A percentile compares a stretch with the other conserved stretches of the same genome.
Conservation (phyloP, 805 yeast species). For the Spathaspora gorwiae region DNA sequence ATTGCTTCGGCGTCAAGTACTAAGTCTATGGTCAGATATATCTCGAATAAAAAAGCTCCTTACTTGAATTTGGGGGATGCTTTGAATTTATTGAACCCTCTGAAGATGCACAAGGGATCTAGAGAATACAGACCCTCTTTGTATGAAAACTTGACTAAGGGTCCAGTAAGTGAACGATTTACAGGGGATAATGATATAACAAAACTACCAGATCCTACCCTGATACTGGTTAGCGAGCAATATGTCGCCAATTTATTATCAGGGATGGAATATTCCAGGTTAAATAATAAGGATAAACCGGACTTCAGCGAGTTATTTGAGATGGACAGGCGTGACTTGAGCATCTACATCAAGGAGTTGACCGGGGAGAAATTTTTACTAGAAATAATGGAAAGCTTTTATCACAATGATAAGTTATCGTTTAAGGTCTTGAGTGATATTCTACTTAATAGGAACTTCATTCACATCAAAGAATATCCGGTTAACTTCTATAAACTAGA, state of each 20-base stretch:
- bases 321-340: constrained; percentile 15
- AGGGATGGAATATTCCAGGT: constrained; percentile 16
- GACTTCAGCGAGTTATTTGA: constrained; percentile 10
- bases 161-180: constrained; percentile 28
- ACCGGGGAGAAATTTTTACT: constrained; percentile 15
- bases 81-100: constrained; percentile 22
- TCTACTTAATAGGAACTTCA: constrained; percentile 22
- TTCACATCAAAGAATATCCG: constrained; percentile 15
- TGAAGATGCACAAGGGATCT: not conserved
- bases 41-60: constrained; percentile 7
- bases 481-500: constrained; percentile 12
- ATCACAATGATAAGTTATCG: constrained; percentile 21
- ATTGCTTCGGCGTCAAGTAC: not conserved
- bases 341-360: constrained; percentile 14
- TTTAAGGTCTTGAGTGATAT: constrained; percentile 22
- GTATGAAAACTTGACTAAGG: constrained; percentile 26
- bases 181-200: constrained; percentile 1
- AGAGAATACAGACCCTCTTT: constrained; percentile 30
- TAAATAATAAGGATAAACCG: not conserved
- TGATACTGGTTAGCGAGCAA: not conserved
- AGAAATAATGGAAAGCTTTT: constrained; percentile 19
- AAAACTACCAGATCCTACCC: constrained; percentile 2
- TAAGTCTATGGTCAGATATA: not conserved
- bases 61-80: constrained; percentile 31
- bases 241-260: constrained; percentile 19